Conservation (phyloP, 257 asterid species). For the Cynanchum wilfordii region DNA sequence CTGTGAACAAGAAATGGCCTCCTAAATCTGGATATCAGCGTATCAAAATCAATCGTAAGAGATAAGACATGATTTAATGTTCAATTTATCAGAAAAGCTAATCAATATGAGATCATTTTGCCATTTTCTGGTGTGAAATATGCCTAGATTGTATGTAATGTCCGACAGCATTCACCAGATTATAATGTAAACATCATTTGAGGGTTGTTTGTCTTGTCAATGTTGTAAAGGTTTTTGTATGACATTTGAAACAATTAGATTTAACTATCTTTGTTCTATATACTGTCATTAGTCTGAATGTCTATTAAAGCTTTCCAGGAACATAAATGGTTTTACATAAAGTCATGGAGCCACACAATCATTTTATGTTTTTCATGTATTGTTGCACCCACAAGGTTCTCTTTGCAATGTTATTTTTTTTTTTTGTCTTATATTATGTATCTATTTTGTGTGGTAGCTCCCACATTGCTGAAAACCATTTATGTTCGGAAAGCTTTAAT, state of each 20-base stretch:
- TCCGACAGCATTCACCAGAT: not conserved
- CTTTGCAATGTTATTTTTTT: no score
- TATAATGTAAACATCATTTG: not conserved
- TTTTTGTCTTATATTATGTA: no score
- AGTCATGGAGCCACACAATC: not conserved
- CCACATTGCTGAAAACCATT: no score
- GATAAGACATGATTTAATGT: not conserved
- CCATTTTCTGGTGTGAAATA: not conserved
- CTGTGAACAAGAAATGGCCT: conserved; percentile 71
- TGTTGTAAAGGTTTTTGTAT: not conserved
- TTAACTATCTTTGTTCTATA: not conserved
- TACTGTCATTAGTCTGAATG: not conserved
- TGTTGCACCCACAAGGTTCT: no score
- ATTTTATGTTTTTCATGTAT: not conserved
- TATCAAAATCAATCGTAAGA: conserved; percentile 82
- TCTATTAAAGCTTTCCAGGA: not conserved
- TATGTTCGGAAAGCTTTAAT: not conserved
- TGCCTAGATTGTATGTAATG: not conserved
- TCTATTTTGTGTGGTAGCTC: no score
- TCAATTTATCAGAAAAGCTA: not conserved
- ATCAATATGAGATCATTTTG: not conserved
- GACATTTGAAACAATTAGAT: not conserved
- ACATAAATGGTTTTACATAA: not conserved
- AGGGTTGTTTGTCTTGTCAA: not conserved
- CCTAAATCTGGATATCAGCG: conserved; percentile 78